Percentiles rank a stretch among this genome's conserved stretches.
These are phyloP conservation scores for Orbilia quercus DNA, from an alignment of 2,329 filamentous ascomycete genomes.

Conservation along the genomic window DNA sequence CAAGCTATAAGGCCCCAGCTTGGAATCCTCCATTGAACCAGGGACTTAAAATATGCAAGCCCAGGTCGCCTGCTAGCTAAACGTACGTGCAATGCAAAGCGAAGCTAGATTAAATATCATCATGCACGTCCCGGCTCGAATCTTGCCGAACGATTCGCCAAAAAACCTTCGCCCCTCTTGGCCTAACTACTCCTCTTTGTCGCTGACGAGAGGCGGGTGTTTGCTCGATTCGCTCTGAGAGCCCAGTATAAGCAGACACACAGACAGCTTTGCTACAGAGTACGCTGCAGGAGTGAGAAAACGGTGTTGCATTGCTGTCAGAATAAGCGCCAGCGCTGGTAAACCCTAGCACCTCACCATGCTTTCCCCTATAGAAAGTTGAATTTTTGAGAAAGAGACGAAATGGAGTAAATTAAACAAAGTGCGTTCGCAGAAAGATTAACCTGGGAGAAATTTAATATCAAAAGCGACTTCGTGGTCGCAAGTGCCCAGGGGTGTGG, in stretches of 20 bases:
- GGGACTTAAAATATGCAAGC: background rate
- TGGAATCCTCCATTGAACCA: too few relatives aligned
- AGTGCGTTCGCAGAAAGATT: constrained; percentile 33
- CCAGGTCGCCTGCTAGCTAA: constrained; percentile 6
- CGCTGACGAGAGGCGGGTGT: constrained; percentile 17
- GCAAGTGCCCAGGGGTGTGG: constrained; percentile 11
- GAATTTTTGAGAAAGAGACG: background rate
- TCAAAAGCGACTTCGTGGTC: constrained; percentile 11
- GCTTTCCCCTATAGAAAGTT: background rate
- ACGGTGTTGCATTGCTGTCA: constrained; percentile 53
- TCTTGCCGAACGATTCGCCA: constrained; percentile 42
- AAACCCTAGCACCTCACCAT: constrained; percentile 4
- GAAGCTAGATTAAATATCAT: constrained; percentile 16
- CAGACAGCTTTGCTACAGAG: constrained; percentile 30
- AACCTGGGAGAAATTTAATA: constrained; percentile 38
- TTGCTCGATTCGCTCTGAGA: too few relatives aligned
- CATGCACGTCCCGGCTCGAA: constrained; percentile 6
- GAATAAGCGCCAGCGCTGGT: constrained; percentile 45
- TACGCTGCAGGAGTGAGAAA: constrained; percentile 37
- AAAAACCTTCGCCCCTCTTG: too few relatives aligned
- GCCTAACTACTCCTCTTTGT: too few relatives aligned
- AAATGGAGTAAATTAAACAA: constrained; percentile 19
- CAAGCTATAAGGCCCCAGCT: background rate
- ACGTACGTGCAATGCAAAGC: constrained; percentile 1
- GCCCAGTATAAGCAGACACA: background rate